phyloP scores from a whole-genome alignment of 1,284 basidiomycete genomes.

The Heliocybe sulcata region DNA sequence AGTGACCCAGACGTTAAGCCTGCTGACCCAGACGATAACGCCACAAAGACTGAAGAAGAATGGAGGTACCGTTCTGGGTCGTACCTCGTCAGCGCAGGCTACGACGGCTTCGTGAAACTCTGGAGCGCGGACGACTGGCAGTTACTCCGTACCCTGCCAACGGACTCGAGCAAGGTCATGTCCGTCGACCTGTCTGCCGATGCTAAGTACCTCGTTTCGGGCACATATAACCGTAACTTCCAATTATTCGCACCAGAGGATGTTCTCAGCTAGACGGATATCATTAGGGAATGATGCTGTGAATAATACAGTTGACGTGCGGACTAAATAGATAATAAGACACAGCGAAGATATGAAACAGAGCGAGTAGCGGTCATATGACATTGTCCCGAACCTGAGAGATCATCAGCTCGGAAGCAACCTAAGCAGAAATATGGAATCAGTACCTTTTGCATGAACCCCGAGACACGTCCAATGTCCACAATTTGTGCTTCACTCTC shows the following conservation, averaged over 20 bases:
- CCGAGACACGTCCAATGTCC: constrained; percentile 81
- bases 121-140: constrained; percentile 99
- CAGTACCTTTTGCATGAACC: constrained; percentile 65
- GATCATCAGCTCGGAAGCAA: no score
- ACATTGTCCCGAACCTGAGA: constrained; percentile 60
- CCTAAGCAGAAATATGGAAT: no score
- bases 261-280: constrained; percentile 14
- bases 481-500: constrained; percentile 84
- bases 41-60: constrained; percentile 32
- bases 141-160: constrained; percentile 79
- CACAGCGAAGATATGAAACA: background rate
- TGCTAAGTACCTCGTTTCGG: constrained; percentile 80
- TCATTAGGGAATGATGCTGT: constrained; percentile 8
- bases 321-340: constrained; percentile 6
- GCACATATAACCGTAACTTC: constrained; percentile 91
- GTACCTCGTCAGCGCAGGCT: constrained; percentile 91
- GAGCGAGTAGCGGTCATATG: constrained; percentile 31
- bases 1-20: constrained; percentile 20
- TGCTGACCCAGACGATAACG: constrained; percentile 5
- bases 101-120: constrained; percentile 91
- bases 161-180: constrained; percentile 98
- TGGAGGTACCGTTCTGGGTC: constrained; percentile 79
- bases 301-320: constrained; percentile 11
- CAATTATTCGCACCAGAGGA: constrained; percentile 81
- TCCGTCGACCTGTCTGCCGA: constrained; percentile 86